These are phyloP conservation scores for Salix viminalis DNA, from an alignment of 345 rosid genomes.

Conservation along the genomic window DNA sequence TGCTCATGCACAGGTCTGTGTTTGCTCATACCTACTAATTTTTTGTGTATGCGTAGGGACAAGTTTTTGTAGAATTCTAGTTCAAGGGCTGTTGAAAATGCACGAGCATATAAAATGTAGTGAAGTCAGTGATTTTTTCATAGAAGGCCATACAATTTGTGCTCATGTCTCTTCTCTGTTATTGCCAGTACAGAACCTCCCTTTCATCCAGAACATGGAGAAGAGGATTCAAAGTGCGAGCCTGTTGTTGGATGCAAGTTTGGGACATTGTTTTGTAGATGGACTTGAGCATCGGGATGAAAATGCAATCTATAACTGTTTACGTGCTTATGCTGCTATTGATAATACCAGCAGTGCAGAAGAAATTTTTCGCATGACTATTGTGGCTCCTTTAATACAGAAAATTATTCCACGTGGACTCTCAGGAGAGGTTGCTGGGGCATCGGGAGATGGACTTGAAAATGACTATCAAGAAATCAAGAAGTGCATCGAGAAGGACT, in stretches of 20 bases:
- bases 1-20: slow-evolving; percentile 88
- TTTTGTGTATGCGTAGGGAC: background rate
- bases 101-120: slow-evolving; percentile 1
- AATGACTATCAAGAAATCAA: slow-evolving; percentile 72
- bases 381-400: slow-evolving; percentile 70
- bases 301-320: slow-evolving; percentile 87
- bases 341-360: slow-evolving; percentile 77
- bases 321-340: slow-evolving; percentile 92
- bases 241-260: slow-evolving; percentile 78
- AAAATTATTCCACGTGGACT: slow-evolving; percentile 59
- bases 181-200: slow-evolving; percentile 96
- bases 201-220: slow-evolving; percentile 95
- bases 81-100: background rate
- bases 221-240: slow-evolving; percentile 92
- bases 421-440: slow-evolving; percentile 39
- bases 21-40: slow-evolving; percentile 13
- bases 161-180: slow-evolving; percentile 52
- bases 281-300: slow-evolving; percentile 83
- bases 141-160: slow-evolving; percentile 18
- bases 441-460: slow-evolving; percentile 70
- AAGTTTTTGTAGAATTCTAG: background rate
- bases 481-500: slow-evolving; percentile 57
- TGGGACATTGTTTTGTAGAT: slow-evolving; percentile 90
- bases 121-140: background rate
- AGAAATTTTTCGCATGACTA: slow-evolving; percentile 71